Evolutionary conservation across 2,329 filamentous ascomycete species (phyloP), one percentile per base, ranked within the genome.

Genomic region (Xylaria sp.): DNA sequence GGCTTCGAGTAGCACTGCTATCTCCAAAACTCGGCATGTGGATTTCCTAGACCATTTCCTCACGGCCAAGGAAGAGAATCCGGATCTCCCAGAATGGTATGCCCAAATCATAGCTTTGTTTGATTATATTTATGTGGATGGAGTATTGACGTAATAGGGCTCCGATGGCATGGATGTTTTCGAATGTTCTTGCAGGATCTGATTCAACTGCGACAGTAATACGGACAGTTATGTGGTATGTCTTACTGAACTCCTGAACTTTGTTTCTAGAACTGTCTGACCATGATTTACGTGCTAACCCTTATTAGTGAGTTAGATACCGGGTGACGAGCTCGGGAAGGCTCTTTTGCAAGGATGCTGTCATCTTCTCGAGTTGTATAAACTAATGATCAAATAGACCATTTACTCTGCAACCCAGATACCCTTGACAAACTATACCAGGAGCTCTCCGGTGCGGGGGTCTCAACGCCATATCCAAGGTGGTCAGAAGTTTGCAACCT

Each of bases 371-470:
- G 6, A 54, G 46, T 26, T 10, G 17, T 17, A 23, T 11, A 10
- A n/a, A 44, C 60, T 63, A 38, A 63, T 36, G 7, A 13, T 15
- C 3, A 13, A 56, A 44, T 38, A 63, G 60, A 64, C 59, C 70
- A 77, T 59, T 73, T 81, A 15, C 67, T 80, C 4, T 49, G 56
- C 6, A 66, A 79, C 60, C 72, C 71, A 9, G 59, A 72, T 3
- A 74, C 74, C 0, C 46, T 78, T 7, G 36, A 73, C 1, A 72
- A 63, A 10, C 73, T 80, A 2, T 63, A 65, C n/a, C 15, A 66
- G 2, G 79, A 80, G 49, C 73, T 81, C 6, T 61, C 66, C 1
- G 40, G 59, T 0, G 78, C 76, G 17, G 60, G 73, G n/a, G 62
- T 79, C 2, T 72, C 77, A 6, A 51, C 48, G 15, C 76, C 78